Percentiles rank a stretch among this genome's conserved stretches.
Conservation (phyloP, 1,284 basidiomycete species). For the Trichosporon faecale region DNA sequence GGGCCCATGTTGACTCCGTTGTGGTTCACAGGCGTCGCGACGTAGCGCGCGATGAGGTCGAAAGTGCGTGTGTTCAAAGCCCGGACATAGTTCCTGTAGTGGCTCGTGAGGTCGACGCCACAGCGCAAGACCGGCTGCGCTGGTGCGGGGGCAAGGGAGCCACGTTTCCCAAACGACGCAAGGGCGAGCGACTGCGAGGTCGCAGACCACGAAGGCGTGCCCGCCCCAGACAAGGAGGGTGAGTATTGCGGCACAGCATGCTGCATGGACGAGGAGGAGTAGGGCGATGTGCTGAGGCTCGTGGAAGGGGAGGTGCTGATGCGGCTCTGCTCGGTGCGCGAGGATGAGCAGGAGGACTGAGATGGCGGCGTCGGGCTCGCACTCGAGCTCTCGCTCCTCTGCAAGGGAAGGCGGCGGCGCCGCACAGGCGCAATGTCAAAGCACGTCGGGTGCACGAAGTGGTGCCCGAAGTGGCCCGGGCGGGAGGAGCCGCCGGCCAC, state of each 20-base stretch:
- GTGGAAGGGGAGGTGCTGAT: not conserved
- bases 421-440: not conserved
- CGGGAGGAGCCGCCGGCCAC: not conserved
- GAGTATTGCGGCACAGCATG: no score
- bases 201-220: not conserved
- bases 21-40: conserved; percentile 13
- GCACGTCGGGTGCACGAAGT: not conserved
- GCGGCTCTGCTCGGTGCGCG: not conserved
- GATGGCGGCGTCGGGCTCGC: not conserved
- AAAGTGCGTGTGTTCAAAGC: conserved; percentile 20
- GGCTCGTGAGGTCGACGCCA: conserved; percentile 15
- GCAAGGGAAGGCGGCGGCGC: not conserved
- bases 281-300: not conserved
- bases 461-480: not conserved
- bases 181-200: not conserved
- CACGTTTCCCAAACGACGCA: not conserved
- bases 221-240: not conserved
- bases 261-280: not conserved
- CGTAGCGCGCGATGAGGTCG: conserved; percentile 15
- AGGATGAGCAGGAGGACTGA: not conserved
- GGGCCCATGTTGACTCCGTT: conserved; percentile 7
- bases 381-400: not conserved
- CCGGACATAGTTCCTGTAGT: conserved; percentile 21
- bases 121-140: not conserved
- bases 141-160: not conserved